phyloP scores from a whole-genome alignment of 176 grass and related monocot species.

The Coix lacrymajobi region DNA sequence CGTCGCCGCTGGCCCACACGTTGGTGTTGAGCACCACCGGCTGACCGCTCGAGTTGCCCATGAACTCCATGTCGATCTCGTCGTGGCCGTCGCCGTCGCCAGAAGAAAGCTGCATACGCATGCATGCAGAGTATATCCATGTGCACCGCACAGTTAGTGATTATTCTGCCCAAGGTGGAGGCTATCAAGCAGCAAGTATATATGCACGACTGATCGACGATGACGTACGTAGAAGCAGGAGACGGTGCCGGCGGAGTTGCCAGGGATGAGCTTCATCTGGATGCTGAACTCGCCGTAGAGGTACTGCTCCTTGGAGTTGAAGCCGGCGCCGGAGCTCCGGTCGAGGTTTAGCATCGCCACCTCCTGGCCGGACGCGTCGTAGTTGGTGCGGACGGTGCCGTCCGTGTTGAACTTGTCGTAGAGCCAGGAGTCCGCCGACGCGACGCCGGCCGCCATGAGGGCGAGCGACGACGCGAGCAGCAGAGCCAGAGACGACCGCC shows the following conservation, averaged over 20 bases:
- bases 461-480: neutral
- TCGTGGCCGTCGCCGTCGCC: neutral
- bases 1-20: no score
- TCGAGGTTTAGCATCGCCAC: slow-evolving; percentile 10
- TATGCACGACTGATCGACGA: no score
- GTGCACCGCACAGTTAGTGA: neutral
- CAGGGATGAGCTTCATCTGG: slow-evolving; percentile 43
- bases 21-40: no score
- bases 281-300: slow-evolving; percentile 47
- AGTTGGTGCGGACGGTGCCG: neutral
- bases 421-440: slow-evolving; percentile 4
- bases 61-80: no score
- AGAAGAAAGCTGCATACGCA: neutral
- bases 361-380: slow-evolving; percentile 2
- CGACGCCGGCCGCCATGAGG: neutral
- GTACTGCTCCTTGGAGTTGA: slow-evolving; percentile 28
- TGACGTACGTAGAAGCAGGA: slow-evolving; percentile 35
- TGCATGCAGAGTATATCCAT: neutral
- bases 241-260: slow-evolving; percentile 54
- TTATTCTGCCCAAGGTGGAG: neutral
- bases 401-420: slow-evolving; percentile 24
- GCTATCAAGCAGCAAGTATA: no score
- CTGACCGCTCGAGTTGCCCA: no score
- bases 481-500: neutral
- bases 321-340: slow-evolving; percentile 3